phyloP scores from a whole-genome alignment of 805 yeast genomes.

The Hagleromyces aurorensis region DNA sequence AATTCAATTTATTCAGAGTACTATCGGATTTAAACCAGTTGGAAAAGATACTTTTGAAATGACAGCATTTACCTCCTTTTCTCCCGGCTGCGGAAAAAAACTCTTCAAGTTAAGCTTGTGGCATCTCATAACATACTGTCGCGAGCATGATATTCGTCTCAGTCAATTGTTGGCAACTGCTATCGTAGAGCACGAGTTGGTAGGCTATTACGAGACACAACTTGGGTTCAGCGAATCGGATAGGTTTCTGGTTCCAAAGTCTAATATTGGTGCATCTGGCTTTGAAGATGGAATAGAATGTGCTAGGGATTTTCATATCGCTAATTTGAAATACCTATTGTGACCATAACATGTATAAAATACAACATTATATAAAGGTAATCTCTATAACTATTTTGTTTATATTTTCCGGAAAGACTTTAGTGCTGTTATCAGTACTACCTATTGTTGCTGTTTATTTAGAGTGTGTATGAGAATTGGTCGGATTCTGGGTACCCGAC shows the following conservation, averaged over 20 bases:
- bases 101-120: constrained; percentile 7
- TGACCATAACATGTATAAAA: constrained; percentile 1
- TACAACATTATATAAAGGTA: not conserved
- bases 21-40: constrained; percentile 31
- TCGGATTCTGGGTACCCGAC: too few species aligned
- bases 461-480: too few species aligned
- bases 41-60: constrained; percentile 32
- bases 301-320: constrained; percentile 34
- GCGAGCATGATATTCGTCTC: constrained; percentile 33
- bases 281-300: constrained; percentile 37
- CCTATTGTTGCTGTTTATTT: too few species aligned
- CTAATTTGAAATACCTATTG: constrained; percentile 13
- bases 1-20: constrained; percentile 14
- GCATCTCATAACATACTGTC: too few species aligned
- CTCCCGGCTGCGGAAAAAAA: constrained; percentile 11
- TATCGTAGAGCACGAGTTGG: constrained; percentile 43
- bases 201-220: constrained; percentile 35
- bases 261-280: constrained; percentile 14
- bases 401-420: too few species aligned
- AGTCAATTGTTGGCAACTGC: constrained; percentile 33
- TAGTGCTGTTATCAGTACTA: too few species aligned
- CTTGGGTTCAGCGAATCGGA: constrained; percentile 33
- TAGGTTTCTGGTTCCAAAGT: constrained; percentile 21
- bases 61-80: constrained; percentile 46
- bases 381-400: not conserved